Percentiles rank a stretch among this genome's conserved stretches.
These are phyloP conservation scores for Tremella yokohamensis DNA, from an alignment of 768 basidiomycete species.

Conservation along the genomic window DNA sequence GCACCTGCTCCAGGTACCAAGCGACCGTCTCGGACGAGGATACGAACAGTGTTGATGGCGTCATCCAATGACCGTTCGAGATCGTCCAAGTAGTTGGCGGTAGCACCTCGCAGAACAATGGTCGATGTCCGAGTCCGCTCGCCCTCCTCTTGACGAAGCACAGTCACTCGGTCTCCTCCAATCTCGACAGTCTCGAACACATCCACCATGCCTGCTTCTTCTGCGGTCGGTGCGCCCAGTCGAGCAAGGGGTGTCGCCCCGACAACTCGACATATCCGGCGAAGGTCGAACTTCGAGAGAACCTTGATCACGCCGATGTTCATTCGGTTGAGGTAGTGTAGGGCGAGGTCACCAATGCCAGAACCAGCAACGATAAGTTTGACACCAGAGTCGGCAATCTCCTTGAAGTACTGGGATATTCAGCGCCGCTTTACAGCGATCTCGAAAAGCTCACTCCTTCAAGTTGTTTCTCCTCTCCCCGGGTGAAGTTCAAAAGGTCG, in stretches of 20 bases:
- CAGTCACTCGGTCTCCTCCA: slow-evolving; percentile 96
- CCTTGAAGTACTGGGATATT: slow-evolving; percentile 89
- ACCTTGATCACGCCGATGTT: slow-evolving; percentile 95
- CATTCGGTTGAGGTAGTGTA: slow-evolving; percentile 93
- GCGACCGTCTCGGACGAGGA: slow-evolving; percentile 80
- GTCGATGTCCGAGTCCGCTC: slow-evolving; percentile 88
- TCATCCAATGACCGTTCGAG: slow-evolving; percentile 95
- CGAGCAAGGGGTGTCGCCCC: slow-evolving; percentile 94
- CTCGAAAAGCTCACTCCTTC: slow-evolving; percentile 63
- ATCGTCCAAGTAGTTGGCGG: slow-evolving; percentile 89
- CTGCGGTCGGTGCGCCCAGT: slow-evolving; percentile 89
- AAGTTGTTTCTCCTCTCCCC: slow-evolving; percentile 92
- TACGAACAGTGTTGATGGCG: slow-evolving; percentile 92
- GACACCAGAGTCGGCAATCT: slow-evolving; percentile 93
- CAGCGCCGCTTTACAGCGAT: background rate
- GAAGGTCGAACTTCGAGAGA: slow-evolving; percentile 94
- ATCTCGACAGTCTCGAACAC: slow-evolving; percentile 93
- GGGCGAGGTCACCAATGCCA: slow-evolving; percentile 86
- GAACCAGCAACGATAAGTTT: slow-evolving; percentile 91
- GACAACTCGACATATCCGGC: slow-evolving; percentile 87
- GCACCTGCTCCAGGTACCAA: slow-evolving; percentile 93
- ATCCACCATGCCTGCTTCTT: slow-evolving; percentile 91
- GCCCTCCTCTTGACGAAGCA: slow-evolving; percentile 79
- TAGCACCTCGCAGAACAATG: slow-evolving; percentile 91
- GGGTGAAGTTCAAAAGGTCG: slow-evolving; percentile 95